phyloP scores from a whole-genome alignment of 1,284 basidiomycete species.

The Melampsora americana region DNA sequence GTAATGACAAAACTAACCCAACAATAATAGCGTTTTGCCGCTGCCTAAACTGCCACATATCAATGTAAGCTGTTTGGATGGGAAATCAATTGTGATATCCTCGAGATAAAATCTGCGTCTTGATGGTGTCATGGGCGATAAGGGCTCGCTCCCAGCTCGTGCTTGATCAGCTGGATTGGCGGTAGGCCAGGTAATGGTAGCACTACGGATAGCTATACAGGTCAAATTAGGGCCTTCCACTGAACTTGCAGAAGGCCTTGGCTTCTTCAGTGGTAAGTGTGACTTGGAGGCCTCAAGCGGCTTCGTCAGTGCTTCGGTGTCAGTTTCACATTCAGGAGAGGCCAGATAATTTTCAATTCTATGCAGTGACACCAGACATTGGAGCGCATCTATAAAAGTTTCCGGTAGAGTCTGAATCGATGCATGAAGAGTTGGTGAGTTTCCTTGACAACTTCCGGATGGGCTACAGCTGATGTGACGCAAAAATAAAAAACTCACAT shows the following conservation, averaged over 20 bases:
- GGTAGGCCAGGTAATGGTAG: slow-evolving; percentile 10
- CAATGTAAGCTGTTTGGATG: slow-evolving; percentile 47
- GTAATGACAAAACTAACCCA: slow-evolving; percentile 50
- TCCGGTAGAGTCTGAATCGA: slow-evolving; percentile 45
- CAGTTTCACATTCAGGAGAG: slow-evolving; percentile 28
- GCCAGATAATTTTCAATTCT: slow-evolving; percentile 43
- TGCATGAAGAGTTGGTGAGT: neutral
- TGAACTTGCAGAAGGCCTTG: neutral
- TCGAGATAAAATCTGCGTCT: slow-evolving; percentile 47
- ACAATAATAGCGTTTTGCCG: slow-evolving; percentile 51
- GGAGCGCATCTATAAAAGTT: slow-evolving; percentile 22
- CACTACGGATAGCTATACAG: neutral
- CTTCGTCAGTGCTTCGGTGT: slow-evolving; percentile 1
- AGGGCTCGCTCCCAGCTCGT: neutral
- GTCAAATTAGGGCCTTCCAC: neutral
- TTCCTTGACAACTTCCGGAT: neutral
- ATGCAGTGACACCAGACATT: slow-evolving; percentile 30
- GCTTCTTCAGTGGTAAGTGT: neutral
- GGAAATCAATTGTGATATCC: slow-evolving; percentile 47
- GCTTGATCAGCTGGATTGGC: neutral
- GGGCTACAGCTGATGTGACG: neutral
- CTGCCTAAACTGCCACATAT: slow-evolving; percentile 48
- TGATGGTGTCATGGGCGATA: slow-evolving; percentile 11
- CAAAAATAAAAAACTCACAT: neutral
- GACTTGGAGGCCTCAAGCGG: neutral